Evolutionary conservation across 2,329 filamentous ascomycete species (phyloP), one percentile per base, ranked within the genome.

Genomic region (Fusarium mexicanum): DNA sequence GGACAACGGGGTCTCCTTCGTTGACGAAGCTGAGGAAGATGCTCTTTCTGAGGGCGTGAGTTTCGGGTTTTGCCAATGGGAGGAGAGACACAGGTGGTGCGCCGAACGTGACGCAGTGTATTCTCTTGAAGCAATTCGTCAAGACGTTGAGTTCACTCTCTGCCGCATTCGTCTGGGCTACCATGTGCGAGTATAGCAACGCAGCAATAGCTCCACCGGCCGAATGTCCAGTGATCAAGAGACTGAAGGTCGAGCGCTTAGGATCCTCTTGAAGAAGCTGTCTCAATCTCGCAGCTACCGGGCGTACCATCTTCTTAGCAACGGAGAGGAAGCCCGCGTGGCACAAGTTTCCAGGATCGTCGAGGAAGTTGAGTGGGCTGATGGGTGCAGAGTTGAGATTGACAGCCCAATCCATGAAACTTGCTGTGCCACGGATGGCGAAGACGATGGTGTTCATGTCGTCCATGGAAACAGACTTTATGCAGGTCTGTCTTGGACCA

Each of bases 21-120:
- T 97, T 98, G 77, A 95, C 86, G 79, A 97, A 94, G 47, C 89
- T 90, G 60, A 94, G 87, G 80, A 97, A 97, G 9, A 96, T 80
- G 65, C 91, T 94, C 79, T 93, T 94, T 35, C 86, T 82, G 29
- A 89, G 81, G 18, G 85, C 81, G 0, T 81, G 79, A 4, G 81
- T 81, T 9, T 86, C 76, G 0, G 92, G 91, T 73, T 89, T 92
- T 35, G 86, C 79, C 5, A 97, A 83, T 1, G 94, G 93, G 3
- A 93, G 85, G 2, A 95, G 86, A 26, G 91, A 92, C 5, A 97
- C 86, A 0, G 94, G 94, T 3, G 94, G 94, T 2, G 93, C 88
- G n/a, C 94, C 94, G 76, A 97, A 97, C 0, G 92, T 95, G 46
- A 97, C 85, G 82, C 94, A 97, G 81, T 97, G 94, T 7, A 97